Evolutionary conservation across 441 rosid species (phyloP).

Genomic region (Arabidopsis lyrata): DNA sequence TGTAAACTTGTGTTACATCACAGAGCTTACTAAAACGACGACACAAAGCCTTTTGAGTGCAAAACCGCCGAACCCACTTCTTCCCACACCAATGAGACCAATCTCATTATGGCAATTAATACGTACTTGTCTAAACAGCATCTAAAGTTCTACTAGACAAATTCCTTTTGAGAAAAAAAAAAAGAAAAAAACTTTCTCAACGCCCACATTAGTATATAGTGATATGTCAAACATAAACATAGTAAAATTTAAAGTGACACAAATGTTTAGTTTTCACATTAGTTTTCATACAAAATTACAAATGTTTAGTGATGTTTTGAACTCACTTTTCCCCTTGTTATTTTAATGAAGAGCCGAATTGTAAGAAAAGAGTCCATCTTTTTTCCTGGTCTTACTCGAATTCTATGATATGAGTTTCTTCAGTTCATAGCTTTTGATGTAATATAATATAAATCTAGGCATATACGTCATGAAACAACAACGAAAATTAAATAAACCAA

Average conservation of each 20-base stretch:
- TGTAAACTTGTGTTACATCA: slow-evolving; percentile 1
- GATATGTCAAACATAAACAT: background rate
- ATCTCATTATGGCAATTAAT: slow-evolving; percentile 25
- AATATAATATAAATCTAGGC: background rate
- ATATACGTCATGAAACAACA: background rate
- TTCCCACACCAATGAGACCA: background rate
- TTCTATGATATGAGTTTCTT: slow-evolving; percentile 2
- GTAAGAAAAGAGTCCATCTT: background rate
- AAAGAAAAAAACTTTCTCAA: background rate
- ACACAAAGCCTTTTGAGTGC: slow-evolving; percentile 29
- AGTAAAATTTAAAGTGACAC: background rate
- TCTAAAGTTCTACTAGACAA: background rate
- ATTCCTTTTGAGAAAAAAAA: background rate
- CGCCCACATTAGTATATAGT: background rate
- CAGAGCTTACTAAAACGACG: slow-evolving; percentile 6
- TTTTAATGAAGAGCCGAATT: background rate
- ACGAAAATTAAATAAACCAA: background rate
- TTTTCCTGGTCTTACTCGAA: background rate
- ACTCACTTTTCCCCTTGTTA: background rate
- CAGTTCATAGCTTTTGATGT: background rate
- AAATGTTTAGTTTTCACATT: too few species aligned
- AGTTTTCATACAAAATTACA: too few species aligned
- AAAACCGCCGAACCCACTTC: slow-evolving; percentile 35
- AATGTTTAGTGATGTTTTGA: too few species aligned
- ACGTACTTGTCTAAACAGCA: slow-evolving; percentile 2